Evolutionary conservation across 768 basidiomycete genomes (phyloP).

Genomic region (Suillus americanus): DNA sequence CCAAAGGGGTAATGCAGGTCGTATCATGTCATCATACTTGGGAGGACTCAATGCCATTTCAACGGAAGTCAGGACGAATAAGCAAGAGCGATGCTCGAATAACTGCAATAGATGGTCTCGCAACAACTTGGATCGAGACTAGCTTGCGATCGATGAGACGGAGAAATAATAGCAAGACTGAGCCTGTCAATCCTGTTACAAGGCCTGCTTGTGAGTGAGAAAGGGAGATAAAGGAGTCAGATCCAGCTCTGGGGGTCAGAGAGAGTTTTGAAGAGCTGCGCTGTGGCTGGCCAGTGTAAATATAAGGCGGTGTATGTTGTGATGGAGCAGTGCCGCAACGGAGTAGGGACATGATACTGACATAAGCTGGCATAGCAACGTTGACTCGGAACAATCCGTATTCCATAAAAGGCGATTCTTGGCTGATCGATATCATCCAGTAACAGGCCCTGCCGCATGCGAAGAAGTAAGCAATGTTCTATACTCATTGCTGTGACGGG

Average conservation of each 20-base stretch:
- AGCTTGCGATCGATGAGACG: not conserved
- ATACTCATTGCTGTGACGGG: not conserved
- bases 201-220: slow-evolving; percentile 6
- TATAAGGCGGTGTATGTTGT: not conserved
- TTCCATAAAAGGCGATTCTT: not conserved
- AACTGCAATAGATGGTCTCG: not conserved
- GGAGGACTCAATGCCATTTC: slow-evolving; percentile 1
- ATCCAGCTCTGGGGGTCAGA: slow-evolving; percentile 4
- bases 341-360: not conserved
- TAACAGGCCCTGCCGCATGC: not conserved
- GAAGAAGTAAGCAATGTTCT: not conserved
- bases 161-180: not conserved
- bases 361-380: slow-evolving; percentile 1
- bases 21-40: not conserved
- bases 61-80: not conserved
- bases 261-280: not conserved
- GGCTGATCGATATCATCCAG: not conserved
- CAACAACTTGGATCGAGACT: not conserved
- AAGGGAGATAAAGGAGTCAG: not conserved
- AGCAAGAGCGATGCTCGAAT: not conserved
- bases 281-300: not conserved
- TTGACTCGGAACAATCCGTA: not conserved
- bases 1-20: slow-evolving; percentile 9
- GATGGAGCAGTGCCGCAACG: not conserved
- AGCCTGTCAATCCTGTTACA: slow-evolving; percentile 6